A percentile compares a stretch with the other conserved stretches of the same genome.
Evolutionary conservation across 768 basidiomycete species (phyloP).

Genomic region (Tricholoma furcatifolium): DNA sequence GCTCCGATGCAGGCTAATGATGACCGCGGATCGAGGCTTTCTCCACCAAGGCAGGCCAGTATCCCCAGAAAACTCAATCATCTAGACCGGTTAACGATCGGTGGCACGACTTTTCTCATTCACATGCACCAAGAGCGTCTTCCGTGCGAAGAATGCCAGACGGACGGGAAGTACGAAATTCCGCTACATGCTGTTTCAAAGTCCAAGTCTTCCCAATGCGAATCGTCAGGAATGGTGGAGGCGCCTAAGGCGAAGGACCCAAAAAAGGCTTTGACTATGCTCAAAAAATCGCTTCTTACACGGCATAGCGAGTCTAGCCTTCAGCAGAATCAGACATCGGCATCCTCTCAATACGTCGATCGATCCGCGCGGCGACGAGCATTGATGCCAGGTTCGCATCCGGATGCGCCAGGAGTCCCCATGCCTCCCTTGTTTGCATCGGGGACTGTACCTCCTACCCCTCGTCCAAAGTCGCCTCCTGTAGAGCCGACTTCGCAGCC

Average conservation of each 20-base stretch:
- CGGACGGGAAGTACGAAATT: slow-evolving; percentile 51
- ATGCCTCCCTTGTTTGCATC: slow-evolving; percentile 11
- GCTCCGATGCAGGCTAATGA: slow-evolving; percentile 13
- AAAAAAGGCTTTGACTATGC: slow-evolving; percentile 62
- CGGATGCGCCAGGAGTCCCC: slow-evolving; percentile 52
- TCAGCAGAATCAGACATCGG: slow-evolving; percentile 15
- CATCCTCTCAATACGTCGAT: slow-evolving; percentile 48
- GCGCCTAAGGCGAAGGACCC: slow-evolving; percentile 45
- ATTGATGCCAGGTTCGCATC: slow-evolving; percentile 48
- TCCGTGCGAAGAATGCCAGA: slow-evolving; percentile 65
- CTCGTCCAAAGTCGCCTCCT: slow-evolving; percentile 23
- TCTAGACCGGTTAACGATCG: slow-evolving; percentile 64
- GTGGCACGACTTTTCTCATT: slow-evolving; percentile 66
- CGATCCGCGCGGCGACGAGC: slow-evolving; percentile 71
- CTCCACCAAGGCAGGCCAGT: slow-evolving; percentile 65
- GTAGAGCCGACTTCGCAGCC: slow-evolving; percentile 34
- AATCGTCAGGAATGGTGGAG: slow-evolving; percentile 26
- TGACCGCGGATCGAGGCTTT: slow-evolving; percentile 49
- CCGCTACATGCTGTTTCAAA: slow-evolving; percentile 48
- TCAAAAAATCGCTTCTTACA: slow-evolving; percentile 64
- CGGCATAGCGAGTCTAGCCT: slow-evolving; percentile 34
- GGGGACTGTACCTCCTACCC: slow-evolving; percentile 13
- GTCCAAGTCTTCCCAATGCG: slow-evolving; percentile 21
- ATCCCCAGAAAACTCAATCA: slow-evolving; percentile 63
- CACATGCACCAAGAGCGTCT: slow-evolving; percentile 64